Base-by-base conservation (phyloP, 768 basidiomycete species). In the Tulasnella calospora region DNA sequence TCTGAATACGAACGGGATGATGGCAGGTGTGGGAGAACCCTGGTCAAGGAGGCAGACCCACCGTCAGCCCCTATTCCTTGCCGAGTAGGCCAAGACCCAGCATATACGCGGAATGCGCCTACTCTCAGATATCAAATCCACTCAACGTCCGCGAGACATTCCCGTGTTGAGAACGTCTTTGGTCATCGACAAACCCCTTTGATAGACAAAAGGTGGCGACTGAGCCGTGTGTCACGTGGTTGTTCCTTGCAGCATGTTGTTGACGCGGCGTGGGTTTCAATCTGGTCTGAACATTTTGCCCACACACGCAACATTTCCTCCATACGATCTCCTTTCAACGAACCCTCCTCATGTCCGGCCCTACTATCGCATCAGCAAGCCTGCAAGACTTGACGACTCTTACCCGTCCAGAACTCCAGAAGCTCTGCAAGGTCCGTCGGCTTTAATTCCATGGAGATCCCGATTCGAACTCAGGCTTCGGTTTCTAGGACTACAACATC, bases 401-500 rank as follows among this genome's bases (percentile, higher is more conserved):
- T 27, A 57, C 55, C 3, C 55, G 55, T 57, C 55, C 55, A 8
- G 78, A 78, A 23, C 47, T 78, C 23, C 78, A 78, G 36, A 72
- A 74, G 46, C 73, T 78, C 51, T 51, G 47, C 72, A 78, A 78
- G 78, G 78, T 78, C 4, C 27, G 74, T 35, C 2, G 17, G 38
- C 40, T 33, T 76, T 21, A 73, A 27, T 46, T 41, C 3, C 35
- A 5, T 46, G 35, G 40, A 35, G n/a, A 44, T 74, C 27, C 36
- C 73, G 38, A 38, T 76, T 23, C 30, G 55, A 38, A 57, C 51
- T 19, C 19, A 46, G 13, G 23, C 40, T 44, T 44, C 73, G 3
- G 15, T 44, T 21, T 41, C 9, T 44, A 78, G 78, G 78, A 78
- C n/a, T 41, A 74, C 35, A 78, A 78, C 61, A 74, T 78, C 40